A percentile compares a stretch with the other conserved stretches of the same genome.
These are phyloP conservation scores for Torulaspora delbrueckii DNA, from an alignment of 805 yeast species.

Conservation along the genomic window DNA sequence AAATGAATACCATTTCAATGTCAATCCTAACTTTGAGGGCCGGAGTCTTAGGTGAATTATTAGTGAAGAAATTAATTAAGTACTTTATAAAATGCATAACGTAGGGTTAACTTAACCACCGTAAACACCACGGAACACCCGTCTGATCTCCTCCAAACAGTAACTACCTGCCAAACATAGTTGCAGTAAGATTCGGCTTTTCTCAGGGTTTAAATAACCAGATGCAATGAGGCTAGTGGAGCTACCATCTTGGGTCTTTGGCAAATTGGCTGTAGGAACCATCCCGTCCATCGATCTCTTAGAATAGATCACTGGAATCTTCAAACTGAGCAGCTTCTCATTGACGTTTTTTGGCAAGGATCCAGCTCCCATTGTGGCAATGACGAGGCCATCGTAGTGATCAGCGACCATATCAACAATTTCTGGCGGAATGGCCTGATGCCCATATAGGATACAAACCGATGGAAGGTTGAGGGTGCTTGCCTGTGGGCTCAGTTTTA, in stretches of 20 bases:
- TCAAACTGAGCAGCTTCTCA: constrained; percentile 37
- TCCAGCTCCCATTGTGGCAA: constrained; percentile 73
- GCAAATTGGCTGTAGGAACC: constrained; percentile 51
- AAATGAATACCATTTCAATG: not conserved
- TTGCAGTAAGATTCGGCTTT: constrained; percentile 54
- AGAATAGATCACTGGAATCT: constrained; percentile 56
- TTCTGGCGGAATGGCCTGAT: constrained; percentile 53
- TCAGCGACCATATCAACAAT: constrained; percentile 45
- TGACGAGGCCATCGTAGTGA: constrained; percentile 50
- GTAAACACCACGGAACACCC: constrained; percentile 48
- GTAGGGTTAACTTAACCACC: constrained; percentile 41
- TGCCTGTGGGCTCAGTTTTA: constrained; percentile 27
- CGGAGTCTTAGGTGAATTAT: not conserved
- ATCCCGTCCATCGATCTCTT: constrained; percentile 68
- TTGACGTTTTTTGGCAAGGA: constrained; percentile 51
- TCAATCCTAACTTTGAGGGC: not conserved
- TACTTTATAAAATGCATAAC: not conserved
- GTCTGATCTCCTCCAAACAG: constrained; percentile 38
- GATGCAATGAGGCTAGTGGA: constrained; percentile 48
- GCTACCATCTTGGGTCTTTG: constrained; percentile 36
- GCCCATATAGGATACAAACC: constrained; percentile 55
- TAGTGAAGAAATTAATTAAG: not conserved
- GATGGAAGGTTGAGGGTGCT: constrained; percentile 25
- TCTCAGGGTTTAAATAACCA: constrained; percentile 64
- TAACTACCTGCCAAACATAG: constrained; percentile 46